phyloP scores from a whole-genome alignment of 2,329 filamentous ascomycete species.

The Neonectria hederae region DNA sequence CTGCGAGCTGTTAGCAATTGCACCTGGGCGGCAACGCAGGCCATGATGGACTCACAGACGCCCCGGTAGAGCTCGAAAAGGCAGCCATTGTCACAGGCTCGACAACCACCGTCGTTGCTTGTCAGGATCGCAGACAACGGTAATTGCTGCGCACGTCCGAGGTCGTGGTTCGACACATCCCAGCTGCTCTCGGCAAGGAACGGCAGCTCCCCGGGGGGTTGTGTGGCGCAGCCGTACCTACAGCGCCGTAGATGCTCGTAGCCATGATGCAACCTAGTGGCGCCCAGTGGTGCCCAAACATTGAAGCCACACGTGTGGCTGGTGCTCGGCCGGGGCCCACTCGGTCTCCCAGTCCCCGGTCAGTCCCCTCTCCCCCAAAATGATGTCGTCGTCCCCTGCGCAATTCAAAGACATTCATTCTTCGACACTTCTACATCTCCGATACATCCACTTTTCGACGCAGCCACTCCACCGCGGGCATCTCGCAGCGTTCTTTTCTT shows the following conservation, averaged over 20 bases:
- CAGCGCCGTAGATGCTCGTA: too few species aligned
- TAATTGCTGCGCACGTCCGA: constrained; percentile 22
- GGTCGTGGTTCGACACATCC: constrained; percentile 36
- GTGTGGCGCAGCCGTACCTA: constrained; percentile 26
- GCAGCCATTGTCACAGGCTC: constrained; percentile 47
- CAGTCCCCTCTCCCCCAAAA: constrained; percentile 10
- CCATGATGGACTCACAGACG: constrained; percentile 40
- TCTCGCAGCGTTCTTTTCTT: constrained; percentile 11
- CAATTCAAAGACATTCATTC: constrained; percentile 19
- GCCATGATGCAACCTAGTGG: constrained; percentile 12
- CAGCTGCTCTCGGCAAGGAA: constrained; percentile 20
- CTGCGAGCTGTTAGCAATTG: constrained; percentile 43
- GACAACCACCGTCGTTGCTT: constrained; percentile 30
- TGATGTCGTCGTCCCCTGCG: constrained; percentile 26
- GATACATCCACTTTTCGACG: constrained; percentile 13
- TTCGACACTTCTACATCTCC: constrained; percentile 12
- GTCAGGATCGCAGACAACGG: constrained; percentile 31
- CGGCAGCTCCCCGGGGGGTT: constrained; percentile 14
- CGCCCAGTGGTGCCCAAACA: neutral
- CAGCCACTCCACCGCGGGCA: constrained; percentile 13
- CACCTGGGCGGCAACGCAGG: neutral
- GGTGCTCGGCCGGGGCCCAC: neutral
- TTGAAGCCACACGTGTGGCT: constrained; percentile 22
- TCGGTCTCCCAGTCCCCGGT: neutral
- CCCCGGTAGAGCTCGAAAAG: constrained; percentile 43